Percentiles rank a stretch among this genome's conserved stretches.
These are phyloP conservation scores for Pelargonium fulgidum DNA, from an alignment of 441 rosid species.

Conservation along the genomic window DNA sequence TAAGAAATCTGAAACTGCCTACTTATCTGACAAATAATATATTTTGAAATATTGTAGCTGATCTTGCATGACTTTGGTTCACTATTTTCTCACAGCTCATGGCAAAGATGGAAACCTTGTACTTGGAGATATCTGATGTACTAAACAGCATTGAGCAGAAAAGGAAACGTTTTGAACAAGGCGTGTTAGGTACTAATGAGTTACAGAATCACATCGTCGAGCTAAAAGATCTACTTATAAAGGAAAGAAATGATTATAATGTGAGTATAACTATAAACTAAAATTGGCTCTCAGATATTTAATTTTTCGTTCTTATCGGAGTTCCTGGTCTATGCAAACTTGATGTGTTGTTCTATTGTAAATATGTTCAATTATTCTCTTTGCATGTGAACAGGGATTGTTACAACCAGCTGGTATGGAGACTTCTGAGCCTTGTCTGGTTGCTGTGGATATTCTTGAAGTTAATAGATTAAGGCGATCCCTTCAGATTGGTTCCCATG, in stretches of 20 bases:
- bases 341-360: neutral
- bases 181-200: constrained; percentile 37
- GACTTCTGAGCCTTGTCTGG: constrained; percentile 55
- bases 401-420: constrained; percentile 48
- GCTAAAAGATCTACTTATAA: constrained; percentile 54
- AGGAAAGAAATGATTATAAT: constrained; percentile 58
- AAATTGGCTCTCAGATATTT: neutral
- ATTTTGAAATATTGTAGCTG: constrained; percentile 10
- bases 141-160: constrained; percentile 57
- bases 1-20: neutral
- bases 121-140: constrained; percentile 49
- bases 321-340: neutral
- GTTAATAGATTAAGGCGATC: constrained; percentile 69
- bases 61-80: constrained; percentile 7
- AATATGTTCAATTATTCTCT: neutral
- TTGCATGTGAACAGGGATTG: constrained; percentile 39
- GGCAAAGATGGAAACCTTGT: constrained; percentile 51
- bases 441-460: constrained; percentile 70
- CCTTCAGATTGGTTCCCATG: constrained; percentile 68
- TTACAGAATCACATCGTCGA: constrained; percentile 44
- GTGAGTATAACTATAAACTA: constrained; percentile 37
- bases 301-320: constrained; percentile 3
- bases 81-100: constrained; percentile 45
- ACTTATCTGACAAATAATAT: constrained; percentile 8
- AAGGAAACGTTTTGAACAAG: constrained; percentile 39